Percentiles rank a stretch among this genome's conserved stretches.
phyloP scores from a whole-genome alignment of 2,329 filamentous ascomycete genomes.

The Penicillium janthinellum region DNA sequence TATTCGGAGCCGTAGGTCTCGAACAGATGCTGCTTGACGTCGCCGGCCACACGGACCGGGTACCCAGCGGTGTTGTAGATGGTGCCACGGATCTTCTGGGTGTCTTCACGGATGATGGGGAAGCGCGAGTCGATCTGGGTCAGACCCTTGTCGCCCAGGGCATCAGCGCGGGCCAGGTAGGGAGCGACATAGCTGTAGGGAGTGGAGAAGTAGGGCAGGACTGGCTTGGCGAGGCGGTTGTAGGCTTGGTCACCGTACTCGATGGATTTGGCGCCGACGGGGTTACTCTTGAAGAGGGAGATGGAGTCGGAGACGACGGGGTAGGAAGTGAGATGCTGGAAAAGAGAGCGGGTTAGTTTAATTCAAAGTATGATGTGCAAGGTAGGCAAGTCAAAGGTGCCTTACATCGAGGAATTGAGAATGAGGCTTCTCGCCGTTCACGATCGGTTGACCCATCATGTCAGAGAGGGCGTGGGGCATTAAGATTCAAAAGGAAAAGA shows the following conservation, averaged over 20 bases:
- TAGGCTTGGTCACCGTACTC: slow-evolving; percentile 74
- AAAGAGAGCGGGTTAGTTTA: slow-evolving; percentile 22
- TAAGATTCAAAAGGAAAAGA: slow-evolving; percentile 5
- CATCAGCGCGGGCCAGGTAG: slow-evolving; percentile 80
- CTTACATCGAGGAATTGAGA: slow-evolving; percentile 50
- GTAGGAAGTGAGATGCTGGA: slow-evolving; percentile 79
- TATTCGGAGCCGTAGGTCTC: slow-evolving; percentile 49
- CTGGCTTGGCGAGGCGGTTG: slow-evolving; percentile 72
- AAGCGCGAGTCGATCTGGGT: slow-evolving; percentile 69
- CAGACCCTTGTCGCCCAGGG: slow-evolving; percentile 72
- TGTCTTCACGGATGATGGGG: slow-evolving; percentile 74
- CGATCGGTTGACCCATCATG: slow-evolving; percentile 49
- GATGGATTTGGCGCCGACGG: slow-evolving; percentile 80
- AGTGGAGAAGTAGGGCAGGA: slow-evolving; percentile 75
- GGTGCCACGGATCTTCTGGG: slow-evolving; percentile 67
- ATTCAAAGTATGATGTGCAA: background rate
- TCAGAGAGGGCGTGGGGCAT: slow-evolving; percentile 55
- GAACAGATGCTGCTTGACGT: slow-evolving; percentile 53
- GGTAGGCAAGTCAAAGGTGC: slow-evolving; percentile 17
- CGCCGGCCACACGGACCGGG: slow-evolving; percentile 64
- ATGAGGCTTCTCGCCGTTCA: slow-evolving; percentile 54
- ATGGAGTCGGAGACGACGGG: slow-evolving; percentile 80
- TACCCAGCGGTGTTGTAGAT: slow-evolving; percentile 63
- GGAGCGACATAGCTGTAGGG: slow-evolving; percentile 82
- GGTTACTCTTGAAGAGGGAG: slow-evolving; percentile 75